Base-by-base conservation (phyloP, 768 basidiomycete species). In the Auricularia heimuer region DNA sequence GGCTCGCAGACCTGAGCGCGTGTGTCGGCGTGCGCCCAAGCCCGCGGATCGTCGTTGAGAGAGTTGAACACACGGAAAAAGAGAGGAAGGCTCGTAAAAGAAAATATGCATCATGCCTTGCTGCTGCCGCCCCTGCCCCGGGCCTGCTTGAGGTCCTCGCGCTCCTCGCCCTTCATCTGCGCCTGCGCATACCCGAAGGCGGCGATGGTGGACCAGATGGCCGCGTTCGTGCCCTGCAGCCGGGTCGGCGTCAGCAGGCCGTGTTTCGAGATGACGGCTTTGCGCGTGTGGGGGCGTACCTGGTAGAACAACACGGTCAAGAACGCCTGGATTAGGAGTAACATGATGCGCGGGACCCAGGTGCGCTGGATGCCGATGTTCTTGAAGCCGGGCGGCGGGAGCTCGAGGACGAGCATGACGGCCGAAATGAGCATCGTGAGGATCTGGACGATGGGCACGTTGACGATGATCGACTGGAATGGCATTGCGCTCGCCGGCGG, bases 131-230 rank as follows among this genome's bases (percentile, higher is more conserved):
- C 80, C 70, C 78, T 84, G 56, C 82, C 85, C 77, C 80, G 82
- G 71, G 87, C 85, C 68, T 76, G 79, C 73, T 86, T 86, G 54
- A 84, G 83, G 67, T 82, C 87, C 64, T 78, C 80, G 78, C 91
- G 87, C 63, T 72, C 78, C 77, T 94, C 92, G 71, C 87, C 89
- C 21, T 83, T 79, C 66, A 81, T 73, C 51, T 85, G 77, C 12
- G 91, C 89, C 64, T 86, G 82, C 14, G 75, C 74, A 70, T 92
- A 96, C 71, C 86, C 86, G 64, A 80, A 67, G 33, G 82, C 79
- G 18, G 90, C 88, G 70, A 92, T 82, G 62, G 91, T 71, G 29
- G 90, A 92, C 81, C 85, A 97, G 62, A 95, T 74, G 12, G 87
- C 86, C 34, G 85, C 88, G 71, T 93, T 93, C 39, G 90, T 89